A percentile compares a stretch with the other conserved stretches of the same genome.
Evolutionary conservation across 2,329 filamentous ascomycete species (phyloP).

Genomic region (Hypoxylon sp.): DNA sequence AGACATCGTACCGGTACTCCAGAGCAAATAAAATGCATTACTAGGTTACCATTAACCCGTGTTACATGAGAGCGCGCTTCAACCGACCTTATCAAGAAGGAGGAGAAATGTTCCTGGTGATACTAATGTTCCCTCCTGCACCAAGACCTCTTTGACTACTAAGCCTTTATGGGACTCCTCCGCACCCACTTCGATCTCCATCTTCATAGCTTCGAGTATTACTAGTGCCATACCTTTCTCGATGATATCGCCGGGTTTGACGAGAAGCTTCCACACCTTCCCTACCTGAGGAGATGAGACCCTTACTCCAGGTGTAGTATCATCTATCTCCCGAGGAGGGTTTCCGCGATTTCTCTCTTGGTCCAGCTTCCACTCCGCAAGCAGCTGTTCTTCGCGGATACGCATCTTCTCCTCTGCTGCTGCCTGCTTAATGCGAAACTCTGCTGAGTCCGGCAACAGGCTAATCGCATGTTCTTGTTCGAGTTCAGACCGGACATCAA

Average conservation of each 20-base stretch:
- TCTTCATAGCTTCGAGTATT: constrained; percentile 71
- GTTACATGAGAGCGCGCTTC: background rate
- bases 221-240: constrained; percentile 60
- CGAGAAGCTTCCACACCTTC: constrained; percentile 68
- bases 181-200: constrained; percentile 63
- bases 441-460: constrained; percentile 42
- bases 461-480: constrained; percentile 43
- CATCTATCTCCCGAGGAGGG: constrained; percentile 28
- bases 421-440: constrained; percentile 44
- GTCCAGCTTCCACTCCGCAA: constrained; percentile 52
- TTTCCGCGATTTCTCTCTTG: constrained; percentile 43
- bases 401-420: constrained; percentile 41
- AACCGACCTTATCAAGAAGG: constrained; percentile 25
- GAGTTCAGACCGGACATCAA: constrained; percentile 53
- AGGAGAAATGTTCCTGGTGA: constrained; percentile 37
- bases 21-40: background rate
- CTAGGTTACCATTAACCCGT: background rate
- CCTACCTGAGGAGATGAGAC: constrained; percentile 63
- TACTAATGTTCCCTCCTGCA: constrained; percentile 38
- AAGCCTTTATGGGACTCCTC: constrained; percentile 37
- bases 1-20: too few relatives aligned
- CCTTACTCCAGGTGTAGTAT: constrained; percentile 49
- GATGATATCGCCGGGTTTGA: constrained; percentile 59
- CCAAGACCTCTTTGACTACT: constrained; percentile 40
- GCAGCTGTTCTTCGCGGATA: constrained; percentile 50